A percentile compares a stretch with the other conserved stretches of the same genome.
These are phyloP conservation scores for Talaromyces liani DNA, from an alignment of 495 filamentous ascomycete genomes.

Conservation along the genomic window DNA sequence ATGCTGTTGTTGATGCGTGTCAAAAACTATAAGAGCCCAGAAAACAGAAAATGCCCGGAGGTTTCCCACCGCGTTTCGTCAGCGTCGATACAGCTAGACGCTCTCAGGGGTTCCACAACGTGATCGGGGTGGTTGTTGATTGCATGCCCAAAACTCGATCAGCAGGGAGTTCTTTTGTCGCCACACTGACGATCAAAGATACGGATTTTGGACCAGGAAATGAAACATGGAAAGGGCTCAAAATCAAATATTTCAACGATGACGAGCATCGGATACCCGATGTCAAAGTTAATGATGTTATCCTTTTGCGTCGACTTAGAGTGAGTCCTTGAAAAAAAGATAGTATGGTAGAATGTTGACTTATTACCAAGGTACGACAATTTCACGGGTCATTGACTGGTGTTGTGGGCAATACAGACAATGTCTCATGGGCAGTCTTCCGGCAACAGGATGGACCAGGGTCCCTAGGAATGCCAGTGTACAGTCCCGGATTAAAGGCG, in stretches of 20 bases:
- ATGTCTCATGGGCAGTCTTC: conserved; percentile 31
- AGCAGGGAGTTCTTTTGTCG: conserved; percentile 27
- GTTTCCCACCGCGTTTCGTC: conserved; percentile 20
- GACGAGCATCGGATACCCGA: conserved; percentile 28
- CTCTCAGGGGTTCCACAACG: conserved; percentile 21
- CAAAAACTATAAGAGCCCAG: not conserved
- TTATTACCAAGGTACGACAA: conserved; percentile 19
- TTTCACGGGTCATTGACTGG: conserved; percentile 18
- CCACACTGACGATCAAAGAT: conserved; percentile 46
- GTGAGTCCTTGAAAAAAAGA: conserved; percentile 20
- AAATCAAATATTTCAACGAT: conserved; percentile 43
- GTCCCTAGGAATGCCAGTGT: conserved; percentile 17
- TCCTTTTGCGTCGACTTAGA: conserved; percentile 34
- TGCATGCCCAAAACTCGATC: conserved; percentile 17
- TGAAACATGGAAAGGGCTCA: conserved; percentile 34
- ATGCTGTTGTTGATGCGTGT: not conserved
- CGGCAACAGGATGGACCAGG: conserved; percentile 21
- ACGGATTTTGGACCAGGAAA: conserved; percentile 19
- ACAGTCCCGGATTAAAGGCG: conserved; percentile 24
- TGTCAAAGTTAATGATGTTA: conserved; percentile 36
- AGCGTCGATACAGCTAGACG: conserved; percentile 29
- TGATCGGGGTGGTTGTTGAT: conserved; percentile 46
- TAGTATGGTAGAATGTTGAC: not conserved
- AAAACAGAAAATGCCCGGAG: conserved; percentile 14
- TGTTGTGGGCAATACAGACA: conserved; percentile 22